These are phyloP conservation scores for Botryococcus braunii DNA, from an alignment of 163 green algal genomes.

Conservation along the genomic window DNA sequence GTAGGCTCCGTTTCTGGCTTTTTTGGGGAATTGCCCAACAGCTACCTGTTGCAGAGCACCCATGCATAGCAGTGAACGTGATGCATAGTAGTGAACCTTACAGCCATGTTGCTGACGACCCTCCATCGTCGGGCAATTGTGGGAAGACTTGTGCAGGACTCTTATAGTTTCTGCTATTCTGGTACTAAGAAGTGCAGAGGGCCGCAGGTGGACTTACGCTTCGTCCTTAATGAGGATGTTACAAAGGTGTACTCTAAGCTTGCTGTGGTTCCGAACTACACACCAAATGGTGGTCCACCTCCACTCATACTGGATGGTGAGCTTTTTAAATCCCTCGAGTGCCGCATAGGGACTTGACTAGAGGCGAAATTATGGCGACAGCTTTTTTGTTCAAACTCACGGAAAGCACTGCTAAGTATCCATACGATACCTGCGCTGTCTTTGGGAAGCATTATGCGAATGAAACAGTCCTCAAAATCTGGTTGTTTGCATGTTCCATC, in stretches of 20 bases:
- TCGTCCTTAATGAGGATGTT: slow-evolving; percentile 76
- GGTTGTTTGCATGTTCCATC: background rate
- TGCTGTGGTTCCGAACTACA: slow-evolving; percentile 23
- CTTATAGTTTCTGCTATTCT: background rate
- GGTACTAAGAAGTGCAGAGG: no score
- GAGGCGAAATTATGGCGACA: background rate
- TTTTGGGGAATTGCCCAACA: no score
- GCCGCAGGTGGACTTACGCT: slow-evolving; percentile 63
- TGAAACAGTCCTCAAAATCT: background rate
- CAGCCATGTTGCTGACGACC: slow-evolving; percentile 37
- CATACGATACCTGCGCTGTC: background rate
- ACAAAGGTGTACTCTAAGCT: slow-evolving; percentile 50
- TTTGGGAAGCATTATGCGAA: background rate
- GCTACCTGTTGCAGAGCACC: no score
- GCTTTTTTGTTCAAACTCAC: background rate
- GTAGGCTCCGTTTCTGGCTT: slow-evolving; percentile 78
- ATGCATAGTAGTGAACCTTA: no score
- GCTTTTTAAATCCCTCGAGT: background rate
- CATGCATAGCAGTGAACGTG: no score
- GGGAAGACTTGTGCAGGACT: background rate
- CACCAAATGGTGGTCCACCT: background rate
- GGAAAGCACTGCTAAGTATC: background rate
- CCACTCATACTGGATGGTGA: background rate
- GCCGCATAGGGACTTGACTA: background rate
- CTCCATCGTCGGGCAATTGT: slow-evolving; percentile 19